These are phyloP conservation scores for Leptosphaerulina australis DNA, from an alignment of 2,329 filamentous ascomycete species.

Conservation along the genomic window DNA sequence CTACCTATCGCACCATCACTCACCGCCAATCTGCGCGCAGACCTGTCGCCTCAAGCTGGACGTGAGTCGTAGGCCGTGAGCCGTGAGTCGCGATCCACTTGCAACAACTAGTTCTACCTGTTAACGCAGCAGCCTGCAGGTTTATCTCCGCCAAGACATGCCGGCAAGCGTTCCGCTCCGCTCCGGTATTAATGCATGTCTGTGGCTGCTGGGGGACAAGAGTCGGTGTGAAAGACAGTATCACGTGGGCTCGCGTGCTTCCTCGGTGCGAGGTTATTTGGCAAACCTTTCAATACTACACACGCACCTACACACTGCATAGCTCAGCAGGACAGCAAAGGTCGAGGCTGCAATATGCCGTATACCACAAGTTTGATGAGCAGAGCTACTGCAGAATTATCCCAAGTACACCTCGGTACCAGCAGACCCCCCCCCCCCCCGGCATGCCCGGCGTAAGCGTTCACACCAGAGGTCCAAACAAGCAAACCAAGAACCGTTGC, in stretches of 20 bases:
- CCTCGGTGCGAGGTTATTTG: neutral
- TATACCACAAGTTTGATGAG: too few relatives aligned
- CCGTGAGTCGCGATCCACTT: conserved; percentile 15
- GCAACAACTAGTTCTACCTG: conserved; percentile 1
- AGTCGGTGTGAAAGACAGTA: conserved; percentile 6
- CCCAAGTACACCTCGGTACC: too few relatives aligned
- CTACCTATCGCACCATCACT: neutral
- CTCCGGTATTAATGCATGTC: neutral
- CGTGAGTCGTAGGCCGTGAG: conserved; percentile 13
- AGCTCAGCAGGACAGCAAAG: too few relatives aligned
- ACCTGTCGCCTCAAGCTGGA: conserved; percentile 5
- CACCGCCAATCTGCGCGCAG: conserved; percentile 12
- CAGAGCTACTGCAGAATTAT: too few relatives aligned
- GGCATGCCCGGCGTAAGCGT: too few relatives aligned
- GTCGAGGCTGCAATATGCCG: too few relatives aligned
- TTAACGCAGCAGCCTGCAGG: conserved; percentile 11
- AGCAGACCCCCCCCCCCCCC: too few relatives aligned
- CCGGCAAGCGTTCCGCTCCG: conserved; percentile 22
- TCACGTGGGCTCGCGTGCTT: conserved; percentile 3
- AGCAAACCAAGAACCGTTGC: conserved; percentile 18
- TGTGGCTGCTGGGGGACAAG: neutral
- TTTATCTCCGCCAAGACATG: conserved; percentile 19
- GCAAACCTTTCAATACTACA: neutral
- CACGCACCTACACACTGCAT: neutral
- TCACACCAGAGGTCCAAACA: conserved; percentile 8